Evolutionary conservation across 768 basidiomycete species (phyloP).

Genomic region (Multifurca ochricompacta): DNA sequence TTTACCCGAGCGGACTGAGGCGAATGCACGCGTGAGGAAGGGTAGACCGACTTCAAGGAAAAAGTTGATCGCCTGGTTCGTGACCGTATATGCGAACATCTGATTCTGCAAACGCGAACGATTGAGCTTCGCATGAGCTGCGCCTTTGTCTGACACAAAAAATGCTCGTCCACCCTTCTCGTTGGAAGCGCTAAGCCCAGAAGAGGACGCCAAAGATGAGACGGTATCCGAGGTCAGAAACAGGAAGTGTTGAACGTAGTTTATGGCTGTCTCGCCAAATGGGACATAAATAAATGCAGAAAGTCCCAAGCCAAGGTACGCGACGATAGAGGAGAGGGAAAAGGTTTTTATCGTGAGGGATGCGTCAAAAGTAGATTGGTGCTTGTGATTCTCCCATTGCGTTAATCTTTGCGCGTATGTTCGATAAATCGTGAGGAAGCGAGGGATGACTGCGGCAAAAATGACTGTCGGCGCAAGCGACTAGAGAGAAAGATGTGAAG

Average conservation of each 20-base stretch:
- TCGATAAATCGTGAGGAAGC: conserved; percentile 68
- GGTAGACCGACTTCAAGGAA: conserved; percentile 79
- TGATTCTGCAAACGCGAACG: conserved; percentile 73
- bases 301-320: conserved; percentile 84
- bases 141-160: conserved; percentile 6
- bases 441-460: conserved; percentile 75
- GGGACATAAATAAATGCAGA: conserved; percentile 96
- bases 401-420: conserved; percentile 61
- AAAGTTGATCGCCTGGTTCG: conserved; percentile 75
- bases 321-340: conserved; percentile 77
- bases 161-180: conserved; percentile 7
- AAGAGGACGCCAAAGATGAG: conserved; percentile 14
- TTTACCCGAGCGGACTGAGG: conserved; percentile 37
- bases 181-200: conserved; percentile 22
- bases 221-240: conserved; percentile 21
- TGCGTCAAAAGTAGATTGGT: conserved; percentile 64
- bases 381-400: conserved; percentile 86
- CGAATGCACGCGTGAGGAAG: conserved; percentile 56
- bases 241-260: conserved; percentile 31
- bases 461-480: conserved; percentile 76
- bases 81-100: conserved; percentile 90
- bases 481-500: conserved; percentile 31
- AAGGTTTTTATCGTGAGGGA: conserved; percentile 90
- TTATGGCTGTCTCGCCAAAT: conserved; percentile 82
- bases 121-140: conserved; percentile 51